phyloP scores from a whole-genome alignment of 2,329 filamentous ascomycete species.

The Fusarium ramigenum region DNA sequence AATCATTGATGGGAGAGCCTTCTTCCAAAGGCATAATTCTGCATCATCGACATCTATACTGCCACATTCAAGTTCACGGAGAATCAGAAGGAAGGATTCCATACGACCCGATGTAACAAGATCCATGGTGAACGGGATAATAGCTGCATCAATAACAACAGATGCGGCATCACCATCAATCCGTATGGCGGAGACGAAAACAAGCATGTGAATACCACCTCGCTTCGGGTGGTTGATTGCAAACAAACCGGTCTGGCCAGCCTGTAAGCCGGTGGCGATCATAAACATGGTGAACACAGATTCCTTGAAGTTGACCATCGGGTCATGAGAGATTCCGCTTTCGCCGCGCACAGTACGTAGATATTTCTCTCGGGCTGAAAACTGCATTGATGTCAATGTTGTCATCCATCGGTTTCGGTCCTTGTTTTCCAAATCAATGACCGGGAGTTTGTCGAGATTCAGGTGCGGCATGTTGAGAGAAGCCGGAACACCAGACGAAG shows the following conservation, averaged over 20 bases:
- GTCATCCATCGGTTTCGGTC: constrained; percentile 51
- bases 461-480: constrained; percentile 53
- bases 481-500: constrained; percentile 44
- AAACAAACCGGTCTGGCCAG: constrained; percentile 56
- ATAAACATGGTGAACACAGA: constrained; percentile 59
- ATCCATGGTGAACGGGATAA: constrained; percentile 54
- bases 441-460: constrained; percentile 56
- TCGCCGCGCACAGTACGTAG: constrained; percentile 45
- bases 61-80: constrained; percentile 50
- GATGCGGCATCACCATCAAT: constrained; percentile 55
- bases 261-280: constrained; percentile 56
- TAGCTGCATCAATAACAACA: constrained; percentile 58
- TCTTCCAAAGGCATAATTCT: constrained; percentile 67
- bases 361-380: constrained; percentile 54
- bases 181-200: constrained; percentile 55
- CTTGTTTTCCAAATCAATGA: constrained; percentile 52
- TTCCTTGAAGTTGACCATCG: constrained; percentile 59
- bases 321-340: constrained; percentile 41
- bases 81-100: constrained; percentile 51
- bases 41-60: constrained; percentile 58
- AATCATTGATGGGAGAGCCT: constrained; percentile 52
- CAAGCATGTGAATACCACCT: constrained; percentile 53
- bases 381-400: constrained; percentile 51
- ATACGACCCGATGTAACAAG: constrained; percentile 47
- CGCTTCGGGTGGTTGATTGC: constrained; percentile 49